Percentiles rank a stretch among this genome's conserved stretches.
Conservation (phyloP, 2,329 filamentous ascomycete genomes). For the Ophiostoma populinum region DNA sequence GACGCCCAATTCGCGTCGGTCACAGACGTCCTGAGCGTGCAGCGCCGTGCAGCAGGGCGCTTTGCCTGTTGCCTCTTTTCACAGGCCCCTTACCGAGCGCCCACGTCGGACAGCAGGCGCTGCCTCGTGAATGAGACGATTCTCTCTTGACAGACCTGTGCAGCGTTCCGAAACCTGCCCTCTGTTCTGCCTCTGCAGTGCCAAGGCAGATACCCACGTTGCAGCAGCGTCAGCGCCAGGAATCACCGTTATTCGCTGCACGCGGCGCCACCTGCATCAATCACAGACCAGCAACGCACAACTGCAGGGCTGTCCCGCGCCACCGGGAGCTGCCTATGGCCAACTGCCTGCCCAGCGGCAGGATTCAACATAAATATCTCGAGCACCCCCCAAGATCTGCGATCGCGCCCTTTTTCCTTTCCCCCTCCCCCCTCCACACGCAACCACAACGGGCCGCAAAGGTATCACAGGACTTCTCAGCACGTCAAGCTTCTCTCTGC, state of each 20-base stretch:
- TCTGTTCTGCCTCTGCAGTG: neutral
- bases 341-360: neutral
- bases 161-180: too few relatives aligned
- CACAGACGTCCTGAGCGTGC: too few relatives aligned
- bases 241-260: constrained; percentile 8
- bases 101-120: too few relatives aligned
- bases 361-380: constrained; percentile 5
- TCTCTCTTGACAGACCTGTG: too few relatives aligned
- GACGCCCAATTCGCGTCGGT: too few relatives aligned
- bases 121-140: too few relatives aligned
- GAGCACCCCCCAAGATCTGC: constrained; percentile 16
- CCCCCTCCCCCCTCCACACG: constrained; percentile 35
- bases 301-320: constrained; percentile 9
- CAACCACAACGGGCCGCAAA: constrained; percentile 41
- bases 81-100: too few relatives aligned
- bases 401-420: constrained; percentile 18
- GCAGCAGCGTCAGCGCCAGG: constrained; percentile 3
- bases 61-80: too few relatives aligned
- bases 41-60: too few relatives aligned
- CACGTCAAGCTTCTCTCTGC: constrained; percentile 22
- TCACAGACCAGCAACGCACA: constrained; percentile 6
- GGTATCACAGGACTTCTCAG: constrained; percentile 32
- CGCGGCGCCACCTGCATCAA: constrained; percentile 4
- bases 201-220: constrained; percentile 10
- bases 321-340: neutral